A percentile compares a stretch with the other conserved stretches of the same genome.
phyloP scores from a whole-genome alignment of 306 rosid species.

The Leucaena leucocephala region DNA sequence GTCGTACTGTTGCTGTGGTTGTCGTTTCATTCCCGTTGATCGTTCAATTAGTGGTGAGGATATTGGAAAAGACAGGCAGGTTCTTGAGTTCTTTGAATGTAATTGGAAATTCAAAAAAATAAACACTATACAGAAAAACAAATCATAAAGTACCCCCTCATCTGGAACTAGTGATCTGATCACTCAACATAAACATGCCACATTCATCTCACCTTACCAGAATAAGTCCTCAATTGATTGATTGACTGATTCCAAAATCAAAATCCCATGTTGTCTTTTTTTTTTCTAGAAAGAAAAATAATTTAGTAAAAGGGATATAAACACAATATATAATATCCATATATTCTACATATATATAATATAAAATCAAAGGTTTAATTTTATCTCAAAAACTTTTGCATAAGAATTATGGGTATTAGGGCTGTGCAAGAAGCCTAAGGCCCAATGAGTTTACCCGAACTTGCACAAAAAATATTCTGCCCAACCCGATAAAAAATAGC shows the following conservation, averaged over 20 bases:
- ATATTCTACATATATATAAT: too few relatives aligned
- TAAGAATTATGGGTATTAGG: too few relatives aligned
- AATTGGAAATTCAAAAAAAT: background rate
- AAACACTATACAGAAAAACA: background rate
- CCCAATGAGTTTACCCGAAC: too few relatives aligned
- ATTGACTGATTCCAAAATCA: background rate
- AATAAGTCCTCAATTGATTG: background rate
- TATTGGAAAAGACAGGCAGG: background rate
- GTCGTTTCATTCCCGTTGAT: background rate
- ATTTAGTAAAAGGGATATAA: too few relatives aligned
- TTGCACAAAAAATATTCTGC: too few relatives aligned
- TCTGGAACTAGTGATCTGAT: background rate
- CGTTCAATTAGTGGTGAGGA: background rate
- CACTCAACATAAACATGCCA: background rate
- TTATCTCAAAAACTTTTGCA: too few relatives aligned
- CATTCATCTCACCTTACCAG: background rate
- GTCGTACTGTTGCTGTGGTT: background rate
- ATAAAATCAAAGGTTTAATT: too few relatives aligned
- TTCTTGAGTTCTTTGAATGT: slow-evolving; percentile 4
- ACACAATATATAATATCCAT: too few relatives aligned
- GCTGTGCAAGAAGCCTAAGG: too few relatives aligned
- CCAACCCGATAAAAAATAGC: too few relatives aligned
- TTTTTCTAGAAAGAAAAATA: too few relatives aligned
- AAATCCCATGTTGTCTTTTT: too few relatives aligned
- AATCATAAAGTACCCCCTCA: background rate